phyloP scores from a whole-genome alignment of 345 rosid species.

The Hevea brasiliensis region DNA sequence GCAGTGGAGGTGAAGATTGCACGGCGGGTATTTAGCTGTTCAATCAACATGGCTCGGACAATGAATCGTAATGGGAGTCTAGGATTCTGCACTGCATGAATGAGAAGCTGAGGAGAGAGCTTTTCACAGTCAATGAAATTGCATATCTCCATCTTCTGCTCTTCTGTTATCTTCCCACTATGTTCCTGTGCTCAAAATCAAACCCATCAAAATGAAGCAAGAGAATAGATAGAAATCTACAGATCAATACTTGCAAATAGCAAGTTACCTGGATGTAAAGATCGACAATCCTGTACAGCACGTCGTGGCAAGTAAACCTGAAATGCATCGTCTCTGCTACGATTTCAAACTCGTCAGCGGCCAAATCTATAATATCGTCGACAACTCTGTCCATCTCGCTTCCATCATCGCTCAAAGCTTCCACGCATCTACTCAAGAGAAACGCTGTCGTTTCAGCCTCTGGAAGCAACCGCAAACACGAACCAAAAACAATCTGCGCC shows the following conservation, averaged over 20 bases:
- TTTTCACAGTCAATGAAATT: slow-evolving; percentile 66
- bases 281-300: slow-evolving; percentile 64
- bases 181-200: slow-evolving; percentile 39
- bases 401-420: slow-evolving; percentile 38
- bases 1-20: slow-evolving; percentile 43
- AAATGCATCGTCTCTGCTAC: slow-evolving; percentile 54
- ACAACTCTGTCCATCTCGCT: slow-evolving; percentile 39
- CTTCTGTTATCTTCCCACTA: slow-evolving; percentile 54
- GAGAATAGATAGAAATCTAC: background rate
- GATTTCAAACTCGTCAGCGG: slow-evolving; percentile 47
- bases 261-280: slow-evolving; percentile 63
- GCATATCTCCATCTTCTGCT: slow-evolving; percentile 61
- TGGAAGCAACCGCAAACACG: slow-evolving; percentile 60
- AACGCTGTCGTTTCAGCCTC: slow-evolving; percentile 71
- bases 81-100: slow-evolving; percentile 83
- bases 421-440: slow-evolving; percentile 57
- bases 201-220: background rate
- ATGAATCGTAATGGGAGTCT: slow-evolving; percentile 74
- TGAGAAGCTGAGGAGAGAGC: slow-evolving; percentile 61
- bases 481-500: slow-evolving; percentile 51
- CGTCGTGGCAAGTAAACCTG: slow-evolving; percentile 57
- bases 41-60: slow-evolving; percentile 79
- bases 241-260: background rate
- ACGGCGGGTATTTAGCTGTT: slow-evolving; percentile 73
- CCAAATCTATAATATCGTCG: slow-evolving; percentile 49